phyloP scores from a whole-genome alignment of 495 filamentous ascomycete species.

The Penicillium coprophilum region DNA sequence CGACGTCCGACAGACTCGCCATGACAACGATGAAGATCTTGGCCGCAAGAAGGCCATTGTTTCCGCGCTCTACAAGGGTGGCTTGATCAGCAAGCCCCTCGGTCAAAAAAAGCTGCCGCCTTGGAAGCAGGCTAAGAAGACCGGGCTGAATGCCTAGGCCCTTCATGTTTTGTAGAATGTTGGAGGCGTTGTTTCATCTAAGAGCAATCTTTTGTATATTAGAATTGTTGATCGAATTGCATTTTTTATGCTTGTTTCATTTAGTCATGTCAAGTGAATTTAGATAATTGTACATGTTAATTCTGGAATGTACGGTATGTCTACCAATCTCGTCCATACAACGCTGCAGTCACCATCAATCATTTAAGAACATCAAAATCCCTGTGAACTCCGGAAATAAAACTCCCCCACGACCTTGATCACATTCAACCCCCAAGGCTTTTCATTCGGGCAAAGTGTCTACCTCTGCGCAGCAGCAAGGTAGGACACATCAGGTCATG shows the following conservation, averaged over 20 bases:
- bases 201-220: slow-evolving; percentile 31
- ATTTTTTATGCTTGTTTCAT: slow-evolving; percentile 15
- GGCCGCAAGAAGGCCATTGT: slow-evolving; percentile 87
- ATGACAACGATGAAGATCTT: slow-evolving; percentile 69
- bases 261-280: background rate
- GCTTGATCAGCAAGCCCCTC: slow-evolving; percentile 37
- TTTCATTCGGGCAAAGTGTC: background rate
- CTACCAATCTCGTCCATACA: slow-evolving; percentile 17
- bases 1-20: slow-evolving; percentile 57
- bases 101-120: background rate
- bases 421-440: slow-evolving; percentile 5
- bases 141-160: background rate
- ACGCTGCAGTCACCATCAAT: slow-evolving; percentile 2
- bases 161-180: slow-evolving; percentile 16
- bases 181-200: slow-evolving; percentile 17
- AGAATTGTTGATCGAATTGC: slow-evolving; percentile 25
- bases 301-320: slow-evolving; percentile 23
- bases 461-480: background rate
- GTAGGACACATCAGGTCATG: slow-evolving; percentile 62
- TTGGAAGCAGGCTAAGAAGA: slow-evolving; percentile 3
- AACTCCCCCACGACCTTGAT: slow-evolving; percentile 6
- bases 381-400: slow-evolving; percentile 9
- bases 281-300: slow-evolving; percentile 31
- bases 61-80: slow-evolving; percentile 63
- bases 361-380: slow-evolving; percentile 2